A percentile compares a stretch with the other conserved stretches of the same genome.
phyloP scores from a whole-genome alignment of 108 stramenopile species.

The Fistulifera pelliculosa region DNA sequence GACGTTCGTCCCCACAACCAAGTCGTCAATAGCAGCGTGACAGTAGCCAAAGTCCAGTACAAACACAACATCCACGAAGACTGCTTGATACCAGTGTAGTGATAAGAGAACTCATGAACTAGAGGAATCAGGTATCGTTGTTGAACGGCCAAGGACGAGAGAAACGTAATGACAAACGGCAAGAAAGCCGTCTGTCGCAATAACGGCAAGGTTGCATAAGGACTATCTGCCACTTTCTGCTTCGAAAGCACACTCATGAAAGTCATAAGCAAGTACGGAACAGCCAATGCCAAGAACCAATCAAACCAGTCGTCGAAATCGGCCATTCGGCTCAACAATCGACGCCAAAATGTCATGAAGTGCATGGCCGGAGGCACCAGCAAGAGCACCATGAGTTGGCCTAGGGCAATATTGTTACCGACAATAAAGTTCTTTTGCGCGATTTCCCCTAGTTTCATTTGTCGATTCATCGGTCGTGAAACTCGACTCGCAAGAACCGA shows the following conservation, averaged over 20 bases:
- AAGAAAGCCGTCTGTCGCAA: conserved; percentile 31
- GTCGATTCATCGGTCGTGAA: neutral
- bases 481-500: neutral
- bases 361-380: conserved; percentile 43
- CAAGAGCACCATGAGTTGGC: conserved; percentile 46
- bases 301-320: conserved; percentile 52
- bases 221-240: conserved; percentile 25
- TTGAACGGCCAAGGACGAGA: conserved; percentile 53
- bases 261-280: conserved; percentile 55
- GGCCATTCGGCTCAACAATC: conserved; percentile 52
- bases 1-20: conserved; percentile 59
- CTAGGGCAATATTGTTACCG: conserved; percentile 19
- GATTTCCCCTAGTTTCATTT: neutral
- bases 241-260: conserved; percentile 5
- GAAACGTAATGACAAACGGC: conserved; percentile 35
- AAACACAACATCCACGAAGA: conserved; percentile 27
- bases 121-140: conserved; percentile 61
- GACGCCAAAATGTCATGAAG: conserved; percentile 15
- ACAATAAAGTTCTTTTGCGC: conserved; percentile 19
- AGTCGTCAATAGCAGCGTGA: conserved; percentile 27
- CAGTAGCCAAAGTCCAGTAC: conserved; percentile 42
- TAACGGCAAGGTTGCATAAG: conserved; percentile 22
- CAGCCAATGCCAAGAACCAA: conserved; percentile 38
- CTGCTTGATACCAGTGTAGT: conserved; percentile 59
- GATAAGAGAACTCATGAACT: conserved; percentile 47